A percentile compares a stretch with the other conserved stretches of the same genome.
Evolutionary conservation across 208 protist genomes (phyloP).

Genomic region (Trypanosoma brucei): DNA sequence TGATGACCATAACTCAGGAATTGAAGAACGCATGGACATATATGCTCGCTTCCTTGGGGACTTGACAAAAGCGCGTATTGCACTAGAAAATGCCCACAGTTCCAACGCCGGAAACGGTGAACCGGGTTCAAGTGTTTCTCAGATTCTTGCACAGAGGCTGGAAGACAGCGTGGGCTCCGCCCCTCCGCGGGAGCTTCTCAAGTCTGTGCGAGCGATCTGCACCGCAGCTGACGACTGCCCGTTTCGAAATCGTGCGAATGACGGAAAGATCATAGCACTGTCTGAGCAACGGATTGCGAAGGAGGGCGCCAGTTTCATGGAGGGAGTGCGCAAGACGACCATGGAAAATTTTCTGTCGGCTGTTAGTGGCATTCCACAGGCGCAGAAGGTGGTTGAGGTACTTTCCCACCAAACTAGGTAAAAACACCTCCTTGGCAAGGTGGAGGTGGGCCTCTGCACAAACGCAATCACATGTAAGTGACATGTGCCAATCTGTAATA

Average conservation of each 20-base stretch:
- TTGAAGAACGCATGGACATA: constrained; percentile 24
- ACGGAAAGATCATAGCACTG: constrained; percentile 31
- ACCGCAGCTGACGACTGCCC: constrained; percentile 23
- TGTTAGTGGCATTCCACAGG: constrained; percentile 23
- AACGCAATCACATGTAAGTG: no score
- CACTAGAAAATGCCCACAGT: constrained; percentile 44
- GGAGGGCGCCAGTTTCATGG: constrained; percentile 27
- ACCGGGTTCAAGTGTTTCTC: constrained; percentile 26
- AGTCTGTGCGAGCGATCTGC: constrained; percentile 25
- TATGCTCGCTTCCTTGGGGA: constrained; percentile 35
- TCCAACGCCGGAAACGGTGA: constrained; percentile 26
- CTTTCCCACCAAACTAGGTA: constrained; percentile 5
- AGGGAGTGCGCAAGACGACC: constrained; percentile 17
- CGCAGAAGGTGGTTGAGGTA: constrained; percentile 26
- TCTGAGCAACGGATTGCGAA: constrained; percentile 29
- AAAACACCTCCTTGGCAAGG: neutral
- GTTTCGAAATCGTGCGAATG: constrained; percentile 38
- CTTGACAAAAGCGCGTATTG: constrained; percentile 32
- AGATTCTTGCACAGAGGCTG: constrained; percentile 39
- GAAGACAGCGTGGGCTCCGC: constrained; percentile 27
- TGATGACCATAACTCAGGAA: constrained; percentile 16
- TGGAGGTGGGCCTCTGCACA: no score
- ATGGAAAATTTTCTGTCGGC: constrained; percentile 16
- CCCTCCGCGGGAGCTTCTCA: constrained; percentile 27
- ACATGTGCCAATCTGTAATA: no score